phyloP scores from a whole-genome alignment of 192 early-diverging fungal genomes.

The Coemansia sp. region DNA sequence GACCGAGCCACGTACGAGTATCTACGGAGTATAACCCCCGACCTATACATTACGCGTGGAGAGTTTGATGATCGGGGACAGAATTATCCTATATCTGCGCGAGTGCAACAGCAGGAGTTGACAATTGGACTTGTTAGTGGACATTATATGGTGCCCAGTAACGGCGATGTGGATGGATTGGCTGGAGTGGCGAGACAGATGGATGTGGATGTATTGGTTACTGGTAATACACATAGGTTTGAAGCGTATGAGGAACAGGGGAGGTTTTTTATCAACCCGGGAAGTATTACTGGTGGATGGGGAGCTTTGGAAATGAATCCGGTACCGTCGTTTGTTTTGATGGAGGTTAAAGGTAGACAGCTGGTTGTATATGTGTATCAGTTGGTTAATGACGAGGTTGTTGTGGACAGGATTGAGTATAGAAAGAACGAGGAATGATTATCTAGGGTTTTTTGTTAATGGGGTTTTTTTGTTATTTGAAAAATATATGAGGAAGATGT shows the following conservation, averaged over 20 bases:
- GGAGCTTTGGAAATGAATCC: conserved; percentile 42
- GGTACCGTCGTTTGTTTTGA: conserved; percentile 91
- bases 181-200: conserved; percentile 81
- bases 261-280: conserved; percentile 92
- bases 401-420: conserved; percentile 92
- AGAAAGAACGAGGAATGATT: conserved; percentile 56
- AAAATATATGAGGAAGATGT: no score
- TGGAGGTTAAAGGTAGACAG: conserved; percentile 81
- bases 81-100: conserved; percentile 63
- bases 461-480: no score
- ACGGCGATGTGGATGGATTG: conserved; percentile 69
- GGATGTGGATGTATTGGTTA: conserved; percentile 89
- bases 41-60: conserved; percentile 76
- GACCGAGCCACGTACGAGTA: conserved; percentile 87
- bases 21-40: conserved; percentile 76
- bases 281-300: conserved; percentile 92
- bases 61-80: conserved; percentile 74
- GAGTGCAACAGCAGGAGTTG: conserved; percentile 64
- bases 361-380: conserved; percentile 93
- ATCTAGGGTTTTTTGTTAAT: neutral
- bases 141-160: conserved; percentile 70
- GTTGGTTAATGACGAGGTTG: conserved; percentile 86
- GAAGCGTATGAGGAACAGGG: conserved; percentile 92
- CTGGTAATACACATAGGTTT: conserved; percentile 88
- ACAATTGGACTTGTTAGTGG: conserved; percentile 83